Conservation (phyloP, 2,329 filamentous ascomycete species). For the Aspergillus neotritici region DNA sequence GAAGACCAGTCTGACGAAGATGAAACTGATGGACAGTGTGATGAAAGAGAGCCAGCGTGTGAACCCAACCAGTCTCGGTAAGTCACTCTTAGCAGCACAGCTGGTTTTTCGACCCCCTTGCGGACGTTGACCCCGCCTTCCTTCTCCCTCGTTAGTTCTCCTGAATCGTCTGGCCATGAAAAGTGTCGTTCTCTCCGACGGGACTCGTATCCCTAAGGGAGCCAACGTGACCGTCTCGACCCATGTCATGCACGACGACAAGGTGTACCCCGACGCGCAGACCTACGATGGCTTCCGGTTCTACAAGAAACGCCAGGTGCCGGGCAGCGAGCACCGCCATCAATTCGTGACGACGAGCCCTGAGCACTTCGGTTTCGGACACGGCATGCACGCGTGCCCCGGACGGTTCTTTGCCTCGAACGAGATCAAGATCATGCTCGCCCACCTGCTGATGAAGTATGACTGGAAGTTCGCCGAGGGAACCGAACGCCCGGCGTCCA, state of each 20-base stretch:
- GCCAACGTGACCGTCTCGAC: slow-evolving; percentile 21
- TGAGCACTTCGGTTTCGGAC: slow-evolving; percentile 32
- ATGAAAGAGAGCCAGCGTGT: slow-evolving; percentile 31
- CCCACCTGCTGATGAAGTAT: slow-evolving; percentile 49
- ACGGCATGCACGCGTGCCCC: slow-evolving; percentile 39
- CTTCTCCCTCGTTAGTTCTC: slow-evolving; percentile 12
- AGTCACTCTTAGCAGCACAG: slow-evolving; percentile 4
- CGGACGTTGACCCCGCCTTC: neutral
- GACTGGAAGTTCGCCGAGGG: slow-evolving; percentile 43
- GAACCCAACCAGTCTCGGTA: slow-evolving; percentile 24
- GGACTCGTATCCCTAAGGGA: slow-evolving; percentile 26
- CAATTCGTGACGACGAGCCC: slow-evolving; percentile 28
- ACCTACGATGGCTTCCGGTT: slow-evolving; percentile 32
- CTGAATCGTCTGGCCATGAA: slow-evolving; percentile 22
- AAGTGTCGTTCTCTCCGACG: slow-evolving; percentile 25
- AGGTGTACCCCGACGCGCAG: slow-evolving; percentile 22
- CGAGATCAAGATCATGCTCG: slow-evolving; percentile 52
- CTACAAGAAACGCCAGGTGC: slow-evolving; percentile 25
- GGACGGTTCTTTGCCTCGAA: slow-evolving; percentile 54
- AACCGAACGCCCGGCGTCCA: slow-evolving; percentile 34
- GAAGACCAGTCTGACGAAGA: slow-evolving; percentile 28
- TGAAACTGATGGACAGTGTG: slow-evolving; percentile 33
- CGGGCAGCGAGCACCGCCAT: slow-evolving; percentile 25
- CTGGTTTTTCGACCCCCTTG: neutral
- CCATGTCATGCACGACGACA: slow-evolving; percentile 24